Base-by-base conservation (phyloP, 495 filamentous ascomycete genomes). In the Aspergillus cristatus region DNA sequence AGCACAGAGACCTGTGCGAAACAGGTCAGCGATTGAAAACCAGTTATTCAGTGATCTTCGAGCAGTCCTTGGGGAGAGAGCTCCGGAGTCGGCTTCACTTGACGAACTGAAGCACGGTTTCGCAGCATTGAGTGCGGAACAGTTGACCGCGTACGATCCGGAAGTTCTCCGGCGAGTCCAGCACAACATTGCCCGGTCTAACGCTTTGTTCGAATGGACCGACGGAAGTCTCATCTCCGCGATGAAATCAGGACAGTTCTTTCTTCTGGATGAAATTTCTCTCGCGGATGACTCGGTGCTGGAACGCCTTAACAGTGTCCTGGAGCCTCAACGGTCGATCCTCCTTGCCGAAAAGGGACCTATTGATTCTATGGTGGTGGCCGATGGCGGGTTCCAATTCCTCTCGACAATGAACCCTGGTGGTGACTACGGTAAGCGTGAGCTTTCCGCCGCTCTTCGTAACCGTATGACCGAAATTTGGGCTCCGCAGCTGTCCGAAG, bases 391-490 rank as follows among this genome's bases (percentile, higher is more conserved):
- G 1, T 99, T 96, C 60, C 90, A 97, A 53, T 94, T 97, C 52
- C 67, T 97, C 32, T 90, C 93, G 12, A 99, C 93, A 2, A 99
- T 99, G 93, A 99, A 99, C 46, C 93, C 93, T 7, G 93, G 91
- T 26, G 93, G 93, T 38, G 93, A 99, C 51, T 97, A 95, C 55
- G 93, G 93, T 38, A 99, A 99, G 54, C 82, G 83, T 46, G 93
- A 99, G 57, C 78, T 99, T 32, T 97, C 93, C 2, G 89, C 90
- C 4, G 93, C 93, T 16, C 68, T 99, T 37, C 75, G 93, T 16
- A 97, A 99, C 54, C 82, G 93, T 28, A 96, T 99, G 63, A 99
- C 93, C 0, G 93, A 99, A 54, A 94, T 99, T 14, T 99, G 93
- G 93, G 93, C 95, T 0, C 87, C 91, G 3, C 69, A 87, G 2